Evolutionary conservation across 2,329 filamentous ascomycete genomes (phyloP).

Genomic region (Lithohypha guttulata): DNA sequence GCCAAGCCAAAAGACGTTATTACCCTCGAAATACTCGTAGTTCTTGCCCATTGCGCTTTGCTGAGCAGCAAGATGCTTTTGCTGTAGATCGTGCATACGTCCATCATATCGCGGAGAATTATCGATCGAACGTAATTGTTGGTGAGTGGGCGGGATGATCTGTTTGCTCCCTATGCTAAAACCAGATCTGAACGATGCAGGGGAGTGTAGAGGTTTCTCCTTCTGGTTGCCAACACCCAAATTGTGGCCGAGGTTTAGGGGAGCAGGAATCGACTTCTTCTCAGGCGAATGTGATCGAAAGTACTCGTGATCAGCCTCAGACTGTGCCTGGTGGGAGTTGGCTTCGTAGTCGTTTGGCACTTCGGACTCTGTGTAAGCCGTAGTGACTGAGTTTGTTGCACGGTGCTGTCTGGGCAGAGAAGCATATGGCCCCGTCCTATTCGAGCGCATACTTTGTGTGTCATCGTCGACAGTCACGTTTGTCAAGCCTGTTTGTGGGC

Average conservation of each 20-base stretch:
- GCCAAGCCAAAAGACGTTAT: slow-evolving; percentile 78
- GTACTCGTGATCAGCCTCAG: slow-evolving; percentile 11
- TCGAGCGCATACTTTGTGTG: slow-evolving; percentile 50
- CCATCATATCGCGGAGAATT: slow-evolving; percentile 58
- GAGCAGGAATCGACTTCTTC: slow-evolving; percentile 38
- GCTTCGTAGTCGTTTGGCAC: slow-evolving; percentile 46
- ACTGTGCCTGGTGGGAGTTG: slow-evolving; percentile 14
- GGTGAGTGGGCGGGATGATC: slow-evolving; percentile 50
- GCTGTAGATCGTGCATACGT: slow-evolving; percentile 29
- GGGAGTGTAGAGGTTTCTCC: slow-evolving; percentile 47
- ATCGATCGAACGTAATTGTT: slow-evolving; percentile 71
- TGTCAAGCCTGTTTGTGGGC: slow-evolving; percentile 12
- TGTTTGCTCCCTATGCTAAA: slow-evolving; percentile 55
- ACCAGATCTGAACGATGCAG: slow-evolving; percentile 64
- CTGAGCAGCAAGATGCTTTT: slow-evolving; percentile 19
- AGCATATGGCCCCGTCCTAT: slow-evolving; percentile 30
- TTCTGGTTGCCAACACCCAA: slow-evolving; percentile 50
- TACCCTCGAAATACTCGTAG: slow-evolving; percentile 87
- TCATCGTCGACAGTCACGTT: slow-evolving; percentile 39
- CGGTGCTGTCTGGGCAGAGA: slow-evolving; percentile 34
- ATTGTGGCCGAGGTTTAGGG: slow-evolving; percentile 50
- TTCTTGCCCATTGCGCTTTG: slow-evolving; percentile 52
- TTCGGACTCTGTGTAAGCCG: slow-evolving; percentile 67
- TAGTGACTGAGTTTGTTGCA: slow-evolving; percentile 62
- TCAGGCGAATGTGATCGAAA: slow-evolving; percentile 11